Percentiles rank a stretch among this genome's conserved stretches.
phyloP scores from a whole-genome alignment of 805 yeast species.

The Isabelozyma heimii region DNA sequence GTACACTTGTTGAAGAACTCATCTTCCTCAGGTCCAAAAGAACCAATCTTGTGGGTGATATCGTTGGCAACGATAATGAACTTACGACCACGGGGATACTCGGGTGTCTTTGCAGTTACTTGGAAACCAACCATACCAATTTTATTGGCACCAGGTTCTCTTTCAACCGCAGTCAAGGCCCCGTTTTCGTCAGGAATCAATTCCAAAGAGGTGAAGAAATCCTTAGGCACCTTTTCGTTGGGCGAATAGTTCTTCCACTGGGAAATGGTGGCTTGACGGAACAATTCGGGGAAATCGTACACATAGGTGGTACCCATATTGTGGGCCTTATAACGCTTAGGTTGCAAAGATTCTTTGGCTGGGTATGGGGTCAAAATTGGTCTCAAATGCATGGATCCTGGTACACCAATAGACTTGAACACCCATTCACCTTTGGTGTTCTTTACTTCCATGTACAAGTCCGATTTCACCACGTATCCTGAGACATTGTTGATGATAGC shows the following conservation, averaged over 20 bases:
- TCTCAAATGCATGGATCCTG: constrained; percentile 97
- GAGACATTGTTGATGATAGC: constrained; percentile 95
- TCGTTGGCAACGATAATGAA: constrained; percentile 93
- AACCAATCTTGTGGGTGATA: constrained; percentile 96
- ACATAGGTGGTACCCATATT: constrained; percentile 97
- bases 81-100: constrained; percentile 94
- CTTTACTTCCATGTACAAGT: constrained; percentile 90
- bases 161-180: constrained; percentile 77
- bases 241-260: constrained; percentile 76
- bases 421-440: constrained; percentile 95
- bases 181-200: constrained; percentile 80
- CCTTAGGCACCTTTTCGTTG: constrained; percentile 63
- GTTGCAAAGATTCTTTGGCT: constrained; percentile 96
- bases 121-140: constrained; percentile 98
- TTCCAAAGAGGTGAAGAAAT: constrained; percentile 75
- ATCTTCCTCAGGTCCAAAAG: constrained; percentile 97
- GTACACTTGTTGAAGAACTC: constrained; percentile 88
- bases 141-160: constrained; percentile 95
- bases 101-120: constrained; percentile 89
- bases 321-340: constrained; percentile 98
- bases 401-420: constrained; percentile 89
- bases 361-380: constrained; percentile 96
- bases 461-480: constrained; percentile 96
- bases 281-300: constrained; percentile 97
- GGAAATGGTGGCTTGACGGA: constrained; percentile 85